A percentile compares a stretch with the other conserved stretches of the same genome.
Evolutionary conservation across 2,329 filamentous ascomycete genomes (phyloP).

Genomic region (Torrubiella hemipterigena): DNA sequence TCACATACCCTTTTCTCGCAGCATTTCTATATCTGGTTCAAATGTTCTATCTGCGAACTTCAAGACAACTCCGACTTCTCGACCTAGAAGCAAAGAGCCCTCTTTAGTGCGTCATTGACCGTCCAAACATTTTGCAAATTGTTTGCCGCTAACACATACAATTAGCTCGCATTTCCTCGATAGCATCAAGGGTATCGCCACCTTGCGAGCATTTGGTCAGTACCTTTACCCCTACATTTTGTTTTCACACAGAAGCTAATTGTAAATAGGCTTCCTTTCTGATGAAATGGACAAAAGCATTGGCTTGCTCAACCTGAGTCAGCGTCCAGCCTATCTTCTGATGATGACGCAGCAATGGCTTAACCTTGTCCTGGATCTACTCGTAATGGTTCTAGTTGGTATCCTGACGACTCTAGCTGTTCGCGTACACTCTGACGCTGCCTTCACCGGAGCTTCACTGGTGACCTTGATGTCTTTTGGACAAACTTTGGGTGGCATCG

Average conservation of each 20-base stretch:
- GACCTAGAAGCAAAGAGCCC: slow-evolving; percentile 46
- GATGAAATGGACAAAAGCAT: slow-evolving; percentile 33
- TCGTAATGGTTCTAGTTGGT: slow-evolving; percentile 34
- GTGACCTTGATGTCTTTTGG: slow-evolving; percentile 24
- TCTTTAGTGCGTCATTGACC: slow-evolving; percentile 28
- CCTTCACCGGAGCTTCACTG: slow-evolving; percentile 25
- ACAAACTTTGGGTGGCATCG: slow-evolving; percentile 10
- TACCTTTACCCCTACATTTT: too few relatives aligned
- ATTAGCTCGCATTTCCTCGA: slow-evolving; percentile 38
- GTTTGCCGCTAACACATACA: neutral
- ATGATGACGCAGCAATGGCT: slow-evolving; percentile 46
- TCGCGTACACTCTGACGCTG: slow-evolving; percentile 20
- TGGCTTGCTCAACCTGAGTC: slow-evolving; percentile 36
- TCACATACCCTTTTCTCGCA: slow-evolving; percentile 33
- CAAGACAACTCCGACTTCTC: slow-evolving; percentile 41
- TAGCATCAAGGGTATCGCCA: slow-evolving; percentile 40
- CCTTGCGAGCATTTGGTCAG: slow-evolving; percentile 45
- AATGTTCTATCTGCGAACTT: slow-evolving; percentile 43
- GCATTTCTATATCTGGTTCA: slow-evolving; percentile 33
- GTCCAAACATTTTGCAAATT: slow-evolving; percentile 10
- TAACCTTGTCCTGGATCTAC: slow-evolving; percentile 31
- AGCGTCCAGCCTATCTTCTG: slow-evolving; percentile 44
- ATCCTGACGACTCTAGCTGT: slow-evolving; percentile 35
- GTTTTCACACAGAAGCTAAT: too few relatives aligned
- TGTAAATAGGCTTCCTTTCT: slow-evolving; percentile 33